These are phyloP conservation scores for Podospora didyma DNA, from an alignment of 495 filamentous ascomycete species.

Conservation along the genomic window DNA sequence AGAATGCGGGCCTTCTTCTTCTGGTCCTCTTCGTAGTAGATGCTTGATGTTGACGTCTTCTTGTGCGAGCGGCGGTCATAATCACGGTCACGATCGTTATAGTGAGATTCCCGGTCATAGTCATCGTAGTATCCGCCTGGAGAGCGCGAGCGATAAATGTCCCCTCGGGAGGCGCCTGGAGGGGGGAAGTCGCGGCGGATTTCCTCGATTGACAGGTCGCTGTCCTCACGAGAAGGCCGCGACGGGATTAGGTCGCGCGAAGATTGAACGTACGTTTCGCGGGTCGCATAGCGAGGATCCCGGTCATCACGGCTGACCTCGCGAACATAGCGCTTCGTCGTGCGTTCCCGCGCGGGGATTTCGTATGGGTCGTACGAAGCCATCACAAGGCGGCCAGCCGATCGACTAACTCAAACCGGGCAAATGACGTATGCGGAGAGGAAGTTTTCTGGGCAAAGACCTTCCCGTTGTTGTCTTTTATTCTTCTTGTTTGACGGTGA, in stretches of 20 bases:
- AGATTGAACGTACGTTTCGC: constrained; percentile 44
- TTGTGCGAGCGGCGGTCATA: constrained; percentile 42
- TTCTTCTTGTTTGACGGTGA: no score
- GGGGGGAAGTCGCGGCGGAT: constrained; percentile 65
- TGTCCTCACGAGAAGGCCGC: constrained; percentile 42
- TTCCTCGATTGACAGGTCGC: constrained; percentile 63
- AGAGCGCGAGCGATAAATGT: constrained; percentile 50
- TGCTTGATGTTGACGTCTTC: constrained; percentile 20
- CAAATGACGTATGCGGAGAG: neutral
- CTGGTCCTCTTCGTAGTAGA: constrained; percentile 44
- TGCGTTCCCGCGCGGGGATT: constrained; percentile 35
- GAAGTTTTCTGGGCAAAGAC: no score
- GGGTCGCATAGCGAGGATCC: constrained; percentile 43
- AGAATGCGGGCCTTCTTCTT: constrained; percentile 44
- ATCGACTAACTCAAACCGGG: neutral
- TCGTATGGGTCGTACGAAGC: constrained; percentile 48
- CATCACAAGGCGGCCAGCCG: constrained; percentile 25
- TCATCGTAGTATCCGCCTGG: constrained; percentile 45
- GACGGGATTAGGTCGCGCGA: constrained; percentile 52
- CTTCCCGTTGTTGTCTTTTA: no score
- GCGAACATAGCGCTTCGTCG: constrained; percentile 40
- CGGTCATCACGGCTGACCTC: constrained; percentile 31
- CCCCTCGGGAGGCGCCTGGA: constrained; percentile 46
- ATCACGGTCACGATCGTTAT: constrained; percentile 35
- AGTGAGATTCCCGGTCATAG: constrained; percentile 39